A percentile compares a stretch with the other conserved stretches of the same genome.
Conservation (phyloP, 1,284 basidiomycete genomes). For the Wolfiporia cocos region DNA sequence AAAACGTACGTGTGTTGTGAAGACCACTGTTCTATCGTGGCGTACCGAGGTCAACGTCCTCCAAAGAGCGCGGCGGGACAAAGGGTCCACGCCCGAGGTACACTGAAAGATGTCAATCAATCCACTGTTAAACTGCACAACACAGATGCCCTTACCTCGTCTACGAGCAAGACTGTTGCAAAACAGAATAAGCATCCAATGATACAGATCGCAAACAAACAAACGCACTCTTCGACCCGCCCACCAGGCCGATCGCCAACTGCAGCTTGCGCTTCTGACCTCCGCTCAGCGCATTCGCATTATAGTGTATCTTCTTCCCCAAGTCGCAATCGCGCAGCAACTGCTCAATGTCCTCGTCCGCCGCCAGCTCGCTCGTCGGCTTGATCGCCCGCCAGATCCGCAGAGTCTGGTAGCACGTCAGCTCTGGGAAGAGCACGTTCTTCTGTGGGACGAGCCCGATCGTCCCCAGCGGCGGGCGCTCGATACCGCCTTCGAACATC, state of each 20-base stretch:
- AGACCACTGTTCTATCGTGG: constrained; percentile 58
- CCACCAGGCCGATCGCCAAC: constrained; percentile 71
- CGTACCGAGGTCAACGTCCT: constrained; percentile 61
- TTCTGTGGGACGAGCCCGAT: constrained; percentile 80
- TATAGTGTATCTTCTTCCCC: constrained; percentile 57
- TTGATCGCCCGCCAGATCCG: constrained; percentile 73
- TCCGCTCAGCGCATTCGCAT: constrained; percentile 63
- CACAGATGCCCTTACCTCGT: constrained; percentile 52
- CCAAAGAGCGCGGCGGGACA: constrained; percentile 76
- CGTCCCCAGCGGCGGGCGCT: constrained; percentile 49
- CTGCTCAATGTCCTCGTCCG: constrained; percentile 52
- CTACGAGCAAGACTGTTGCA: constrained; percentile 60
- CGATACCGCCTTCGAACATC: constrained; percentile 51
- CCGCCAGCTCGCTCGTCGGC: constrained; percentile 40
- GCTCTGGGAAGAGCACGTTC: constrained; percentile 76
- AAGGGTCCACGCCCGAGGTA: constrained; percentile 76
- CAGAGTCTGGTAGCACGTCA: constrained; percentile 70
- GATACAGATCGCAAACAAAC: background rate
- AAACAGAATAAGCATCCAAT: background rate
- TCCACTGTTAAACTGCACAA: too few species aligned
- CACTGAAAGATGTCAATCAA: too few species aligned
- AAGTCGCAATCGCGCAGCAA: constrained; percentile 69
- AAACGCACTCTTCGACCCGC: constrained; percentile 58
- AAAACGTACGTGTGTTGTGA: constrained; percentile 59
- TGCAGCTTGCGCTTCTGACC: constrained; percentile 83